Evolutionary conservation across 1,284 basidiomycete genomes (phyloP), one percentile per base, ranked within the genome.

Genomic region (Meira nashicola): DNA sequence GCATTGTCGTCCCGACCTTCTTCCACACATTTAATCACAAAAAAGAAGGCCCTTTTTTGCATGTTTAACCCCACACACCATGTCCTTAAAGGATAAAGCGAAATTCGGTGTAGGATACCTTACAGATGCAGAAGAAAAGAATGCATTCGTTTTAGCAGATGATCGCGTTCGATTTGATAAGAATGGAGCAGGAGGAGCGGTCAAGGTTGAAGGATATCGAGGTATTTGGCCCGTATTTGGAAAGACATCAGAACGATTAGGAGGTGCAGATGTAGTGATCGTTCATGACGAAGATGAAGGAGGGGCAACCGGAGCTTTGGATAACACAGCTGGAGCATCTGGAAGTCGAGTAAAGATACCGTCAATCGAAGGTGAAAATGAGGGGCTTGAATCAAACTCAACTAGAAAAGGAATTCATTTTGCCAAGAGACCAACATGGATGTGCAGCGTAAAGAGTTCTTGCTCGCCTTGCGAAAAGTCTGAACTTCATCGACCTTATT

Each of bases 211-310:
- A 21, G 50, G 50, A 15, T 53, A 53, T 25, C 3, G 37, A 15
- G 50, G 50, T 19, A 17, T 19, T 39, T 53, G 50, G 50, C 50
- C 50, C 17, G 38, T 53, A 33, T 53, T 39, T 39, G 50, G 50
- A 15, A 41, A 38, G 12, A 5, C 46, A 48, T 33, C 28, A 33
- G 28, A 33, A 33, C 28, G 28, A 33, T 8, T 33, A 4, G 28
- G 28, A 33, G 28, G 28, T 3, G 28, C 28, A 33, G 28, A 33
- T 8, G 28, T 33, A 8, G 8, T 33, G 4, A 17, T 17, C 23
- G 43, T 44, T 4, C 43, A 44, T 4, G 17, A 25, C 9, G 43
- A 17, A 4, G 17, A 25, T 44, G 43, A 17, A 4, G 43, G 9
- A 4, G 43, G 17, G 17, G 43, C 17, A 25, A 44, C 17, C 17